phyloP scores from a whole-genome alignment of 2,329 filamentous ascomycete genomes.

The Hypoxylon sp. region DNA sequence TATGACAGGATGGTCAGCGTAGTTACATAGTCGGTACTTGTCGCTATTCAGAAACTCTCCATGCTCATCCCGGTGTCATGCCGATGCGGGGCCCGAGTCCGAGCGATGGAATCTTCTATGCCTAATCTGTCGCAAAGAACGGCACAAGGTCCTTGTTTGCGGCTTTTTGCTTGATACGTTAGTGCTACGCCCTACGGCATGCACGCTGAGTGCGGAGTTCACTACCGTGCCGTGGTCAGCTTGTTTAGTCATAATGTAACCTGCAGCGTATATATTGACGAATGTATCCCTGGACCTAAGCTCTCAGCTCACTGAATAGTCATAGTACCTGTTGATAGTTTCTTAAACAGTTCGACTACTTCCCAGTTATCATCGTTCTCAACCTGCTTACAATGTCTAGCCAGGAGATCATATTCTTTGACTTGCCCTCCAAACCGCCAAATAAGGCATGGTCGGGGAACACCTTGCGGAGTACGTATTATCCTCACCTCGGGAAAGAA shows the following conservation, averaged over 20 bases:
- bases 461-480: conserved; percentile 74
- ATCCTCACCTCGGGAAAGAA: neutral
- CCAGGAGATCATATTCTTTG: conserved; percentile 66
- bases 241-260: conserved; percentile 10
- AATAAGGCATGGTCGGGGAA: conserved; percentile 73
- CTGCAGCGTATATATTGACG: conserved; percentile 10
- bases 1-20: too few relatives aligned
- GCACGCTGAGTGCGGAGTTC: neutral
- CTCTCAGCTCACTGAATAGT: neutral
- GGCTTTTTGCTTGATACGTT: neutral
- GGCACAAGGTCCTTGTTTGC: neutral
- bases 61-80: neutral
- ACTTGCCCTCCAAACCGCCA: conserved; percentile 68
- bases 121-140: conserved; percentile 1
- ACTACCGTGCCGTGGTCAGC: neutral
- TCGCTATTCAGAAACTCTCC: neutral
- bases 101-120: conserved; percentile 8
- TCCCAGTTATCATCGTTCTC: conserved; percentile 1
- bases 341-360: neutral
- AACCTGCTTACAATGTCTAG: conserved; percentile 36
- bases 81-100: neutral
- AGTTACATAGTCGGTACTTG: neutral
- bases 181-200: neutral
- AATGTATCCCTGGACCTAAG: neutral
- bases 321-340: neutral